Base-by-base conservation (phyloP, 768 basidiomycete genomes). In the Xanthoconium stramineum region DNA sequence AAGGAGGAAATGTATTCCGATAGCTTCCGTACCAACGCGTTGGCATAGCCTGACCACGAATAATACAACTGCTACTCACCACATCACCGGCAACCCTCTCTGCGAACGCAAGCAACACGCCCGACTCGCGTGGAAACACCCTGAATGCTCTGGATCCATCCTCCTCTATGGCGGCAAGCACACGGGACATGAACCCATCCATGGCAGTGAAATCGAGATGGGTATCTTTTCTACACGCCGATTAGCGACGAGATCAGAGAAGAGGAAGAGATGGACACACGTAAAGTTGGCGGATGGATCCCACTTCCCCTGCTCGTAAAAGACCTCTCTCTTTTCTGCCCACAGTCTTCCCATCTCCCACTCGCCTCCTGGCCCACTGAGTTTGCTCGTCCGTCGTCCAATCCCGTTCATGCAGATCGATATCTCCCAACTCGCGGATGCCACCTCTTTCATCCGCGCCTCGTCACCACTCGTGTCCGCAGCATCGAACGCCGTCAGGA, bases 291-390 rank as follows among this genome's bases (percentile, higher is more conserved):
- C 85, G 52, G 89, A 68, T 0, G 94, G 82, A 59, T 89, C 81
- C 88, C 91, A 94, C 47, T 81, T 79, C 8, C 81, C 84, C 55
- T 83, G 82, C 60, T 94, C 88, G 70, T 96, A 98, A 63, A 98
- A 94, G 20, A 98, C 85, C 69, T 96, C 94, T 44, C 89, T 77
- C 75, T 96, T 95, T 73, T 99, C 95, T 1, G 91, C 86, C 92
- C 96, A 99, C 17, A 95, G 87, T 61, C 92, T 88, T 1, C 91
- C 91, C 78, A 97, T 85, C 72, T 96, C 95, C 91, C 91, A 95
- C 55, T 92, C 89, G 12, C 48, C 57, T 24, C 37, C 46, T 1
- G 50, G 7, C 1, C 48, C 53, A 17, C 58, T 29, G 3, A 48
- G 36, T 36, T 53, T 63, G 29, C 44, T 20, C 13, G 5, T 30